Base-by-base conservation (phyloP, 306 rosid species). In the Canavalia gladiata region DNA sequence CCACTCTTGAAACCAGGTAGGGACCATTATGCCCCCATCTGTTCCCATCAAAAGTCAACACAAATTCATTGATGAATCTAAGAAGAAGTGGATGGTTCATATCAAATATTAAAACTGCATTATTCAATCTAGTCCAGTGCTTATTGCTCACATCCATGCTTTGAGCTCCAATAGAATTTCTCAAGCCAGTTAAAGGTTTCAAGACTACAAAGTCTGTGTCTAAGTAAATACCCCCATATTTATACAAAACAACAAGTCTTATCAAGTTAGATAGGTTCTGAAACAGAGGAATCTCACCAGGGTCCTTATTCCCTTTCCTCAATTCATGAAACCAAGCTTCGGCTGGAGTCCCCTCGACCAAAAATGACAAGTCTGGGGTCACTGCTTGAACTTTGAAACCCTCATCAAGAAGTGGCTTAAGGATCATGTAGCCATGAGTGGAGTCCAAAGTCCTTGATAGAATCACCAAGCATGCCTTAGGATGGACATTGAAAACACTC, bases 21-120 rank as follows among this genome's bases (percentile, higher is more conserved):
- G 99, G 98, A 69, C 97, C 99, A 75, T 95, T 95, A 62, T 90
- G 83, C 25, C 98, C 99, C 98, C 97, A 91, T 77, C 47, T 88
- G 57, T 80, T 95, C 5, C 98, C 99, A 84, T 93, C 88, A 83
- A 91, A 95, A 74, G 91, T 89, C 34, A 60, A 69, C 0, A 93
- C 86, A 84, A 95, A 93, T 13, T 93, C 97, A 75, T 84, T 29
- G 12, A 91, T 91, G 86, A 95, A 95, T 33, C 76, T 87, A 8
- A 68, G 62, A 81, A 95, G 47, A 75, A 95, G 96, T 12, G 97
- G 99, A 80, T 95, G 98, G 3, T 90, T 89, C 86, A 64, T 77
- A 46, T 95, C 97, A 66, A 93, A 95, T 13, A 91, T 75, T 63
- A 95, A 78, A 79, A 95, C 87, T 45, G 99, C 96, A 45, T 91